Evolutionary conservation across 1,284 basidiomycete species (phyloP).

Genomic region (Sporisorium iseilematis-ciliati): DNA sequence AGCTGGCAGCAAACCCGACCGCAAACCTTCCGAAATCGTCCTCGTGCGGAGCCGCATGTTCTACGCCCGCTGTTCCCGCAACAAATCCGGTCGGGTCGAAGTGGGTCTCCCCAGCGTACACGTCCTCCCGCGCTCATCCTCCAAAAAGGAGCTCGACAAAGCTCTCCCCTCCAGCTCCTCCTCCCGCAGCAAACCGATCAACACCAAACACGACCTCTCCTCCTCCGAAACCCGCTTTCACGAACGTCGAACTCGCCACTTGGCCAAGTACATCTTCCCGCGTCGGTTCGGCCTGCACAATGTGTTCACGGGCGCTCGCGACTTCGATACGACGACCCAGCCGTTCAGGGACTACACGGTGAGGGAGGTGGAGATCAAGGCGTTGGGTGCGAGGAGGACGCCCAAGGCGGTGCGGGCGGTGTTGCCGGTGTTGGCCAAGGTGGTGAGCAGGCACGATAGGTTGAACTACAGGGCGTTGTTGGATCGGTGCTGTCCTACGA

Average conservation of each 20-base stretch:
- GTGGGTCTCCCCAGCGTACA: conserved; percentile 78
- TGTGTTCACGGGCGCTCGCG: conserved; percentile 72
- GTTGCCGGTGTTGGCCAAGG: conserved; percentile 75
- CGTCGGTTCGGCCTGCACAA: conserved; percentile 79
- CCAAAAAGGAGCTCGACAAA: conserved; percentile 38
- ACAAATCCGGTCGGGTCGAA: conserved; percentile 72
- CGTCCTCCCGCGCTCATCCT: conserved; percentile 34
- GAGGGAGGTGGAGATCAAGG: conserved; percentile 79
- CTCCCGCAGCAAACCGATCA: not conserved
- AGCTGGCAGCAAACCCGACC: not conserved
- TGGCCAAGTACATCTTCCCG: conserved; percentile 86
- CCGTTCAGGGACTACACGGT: conserved; percentile 75
- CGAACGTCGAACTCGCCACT: conserved; percentile 73
- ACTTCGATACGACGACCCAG: conserved; percentile 56
- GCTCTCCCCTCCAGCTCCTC: conserved; percentile 11
- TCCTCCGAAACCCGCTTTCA: conserved; percentile 16
- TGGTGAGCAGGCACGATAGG: conserved; percentile 78
- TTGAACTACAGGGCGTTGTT: conserved; percentile 80
- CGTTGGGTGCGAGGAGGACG: conserved; percentile 73
- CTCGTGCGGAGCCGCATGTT: conserved; percentile 77
- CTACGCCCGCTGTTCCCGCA: conserved; percentile 76
- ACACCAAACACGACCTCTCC: conserved; percentile 4
- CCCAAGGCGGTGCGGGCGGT: conserved; percentile 78
- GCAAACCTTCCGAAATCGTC: conserved; percentile 72
- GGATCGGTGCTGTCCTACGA: conserved; percentile 79